These are phyloP conservation scores for Corylus avellana DNA, from an alignment of 306 rosid species.

Conservation along the genomic window DNA sequence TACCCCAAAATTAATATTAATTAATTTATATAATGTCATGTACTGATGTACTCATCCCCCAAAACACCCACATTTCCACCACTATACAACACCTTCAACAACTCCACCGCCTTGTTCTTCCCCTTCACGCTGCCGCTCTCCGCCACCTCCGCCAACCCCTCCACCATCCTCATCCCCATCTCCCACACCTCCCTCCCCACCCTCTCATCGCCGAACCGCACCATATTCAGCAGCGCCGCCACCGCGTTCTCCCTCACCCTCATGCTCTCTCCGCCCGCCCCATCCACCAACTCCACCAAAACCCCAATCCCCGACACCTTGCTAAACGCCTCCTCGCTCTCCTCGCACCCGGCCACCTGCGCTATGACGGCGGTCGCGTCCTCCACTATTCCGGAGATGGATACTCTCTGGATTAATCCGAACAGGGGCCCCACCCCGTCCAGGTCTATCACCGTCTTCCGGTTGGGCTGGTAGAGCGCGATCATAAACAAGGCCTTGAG, in stretches of 20 bases:
- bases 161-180: constrained; percentile 44
- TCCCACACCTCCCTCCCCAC: constrained; percentile 55
- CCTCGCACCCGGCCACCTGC: constrained; percentile 91
- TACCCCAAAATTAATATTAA: background rate
- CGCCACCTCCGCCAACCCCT: constrained; percentile 61
- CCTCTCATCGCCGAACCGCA: constrained; percentile 53
- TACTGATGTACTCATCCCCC: constrained; percentile 25
- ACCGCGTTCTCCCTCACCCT: constrained; percentile 81
- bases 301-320: constrained; percentile 55
- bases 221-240: constrained; percentile 70
- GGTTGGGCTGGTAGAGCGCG: constrained; percentile 66
- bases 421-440: constrained; percentile 69
- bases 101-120: constrained; percentile 53
- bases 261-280: constrained; percentile 55
- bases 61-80: constrained; percentile 23
- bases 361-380: constrained; percentile 92
- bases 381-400: constrained; percentile 71
- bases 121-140: constrained; percentile 57
- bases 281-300: constrained; percentile 64
- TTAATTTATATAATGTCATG: background rate
- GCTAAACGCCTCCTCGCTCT: constrained; percentile 65
- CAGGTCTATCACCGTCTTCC: constrained; percentile 53
- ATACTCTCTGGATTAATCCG: constrained; percentile 47
- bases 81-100: constrained; percentile 50
- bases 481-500: constrained; percentile 81